phyloP scores from a whole-genome alignment of 768 basidiomycete species.

The Lactarius hatsudake region DNA sequence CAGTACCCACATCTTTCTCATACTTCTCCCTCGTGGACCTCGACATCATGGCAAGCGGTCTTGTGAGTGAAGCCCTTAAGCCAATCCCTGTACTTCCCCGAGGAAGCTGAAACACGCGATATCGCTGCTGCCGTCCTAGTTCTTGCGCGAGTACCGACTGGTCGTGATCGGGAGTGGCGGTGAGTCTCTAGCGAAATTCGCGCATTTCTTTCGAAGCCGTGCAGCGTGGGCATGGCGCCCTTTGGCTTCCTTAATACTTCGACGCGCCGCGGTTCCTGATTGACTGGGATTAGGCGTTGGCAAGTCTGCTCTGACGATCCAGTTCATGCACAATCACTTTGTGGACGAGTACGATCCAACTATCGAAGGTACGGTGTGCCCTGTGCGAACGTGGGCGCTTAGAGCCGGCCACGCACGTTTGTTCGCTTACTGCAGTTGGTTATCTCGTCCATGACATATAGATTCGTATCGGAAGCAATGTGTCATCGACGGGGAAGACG shows the following conservation, averaged over 20 bases:
- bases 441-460: constrained; percentile 31
- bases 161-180: constrained; percentile 99
- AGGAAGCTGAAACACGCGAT: not conserved
- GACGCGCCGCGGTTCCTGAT: not conserved
- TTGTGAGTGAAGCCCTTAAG: constrained; percentile 63
- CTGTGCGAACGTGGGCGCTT: constrained; percentile 14
- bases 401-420: constrained; percentile 11
- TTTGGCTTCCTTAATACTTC: not conserved
- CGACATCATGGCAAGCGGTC: constrained; percentile 11
- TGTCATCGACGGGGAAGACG: constrained; percentile 95
- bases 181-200: constrained; percentile 35
- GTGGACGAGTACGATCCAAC: constrained; percentile 94
- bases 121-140: constrained; percentile 41
- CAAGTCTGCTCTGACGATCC: constrained; percentile 94
- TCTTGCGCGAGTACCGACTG: constrained; percentile 95
- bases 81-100: constrained; percentile 45
- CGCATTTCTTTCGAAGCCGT: not conserved
- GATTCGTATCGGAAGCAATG: constrained; percentile 97
- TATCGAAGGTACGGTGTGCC: constrained; percentile 65
- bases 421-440: not conserved
- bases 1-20: not conserved
- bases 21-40: no score
- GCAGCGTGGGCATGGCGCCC: not conserved
- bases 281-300: constrained; percentile 50
- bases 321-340: constrained; percentile 95